Conservation (phyloP, 192 early-diverging fungal species). For the Fimicolochytrium jonesii region DNA sequence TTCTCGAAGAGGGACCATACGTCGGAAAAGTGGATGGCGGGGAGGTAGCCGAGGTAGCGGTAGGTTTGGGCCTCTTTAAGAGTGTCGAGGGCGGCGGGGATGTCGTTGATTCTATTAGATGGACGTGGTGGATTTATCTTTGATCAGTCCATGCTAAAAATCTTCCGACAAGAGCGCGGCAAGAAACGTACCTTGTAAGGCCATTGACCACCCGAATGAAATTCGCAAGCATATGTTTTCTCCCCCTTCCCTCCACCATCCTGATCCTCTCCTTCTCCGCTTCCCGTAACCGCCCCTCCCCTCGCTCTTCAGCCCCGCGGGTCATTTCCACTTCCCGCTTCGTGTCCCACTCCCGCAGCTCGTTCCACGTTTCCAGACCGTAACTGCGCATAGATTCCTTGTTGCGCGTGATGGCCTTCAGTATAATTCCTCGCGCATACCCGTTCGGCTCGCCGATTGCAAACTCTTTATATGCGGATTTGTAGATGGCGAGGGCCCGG, state of each 20-base stretch:
- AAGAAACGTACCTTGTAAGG: constrained; percentile 10
- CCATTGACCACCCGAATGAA: constrained; percentile 24
- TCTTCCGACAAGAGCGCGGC: too few species aligned
- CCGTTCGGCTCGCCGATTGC: constrained; percentile 1
- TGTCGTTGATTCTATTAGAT: constrained; percentile 20
- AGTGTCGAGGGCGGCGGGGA: constrained; percentile 29
- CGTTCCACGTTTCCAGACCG: constrained; percentile 24
- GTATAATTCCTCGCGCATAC: neutral
- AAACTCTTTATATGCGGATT: constrained; percentile 11
- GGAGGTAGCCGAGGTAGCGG: constrained; percentile 36
- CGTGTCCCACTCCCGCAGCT: constrained; percentile 29
- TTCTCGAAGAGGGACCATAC: constrained; percentile 30
- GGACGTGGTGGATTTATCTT: neutral
- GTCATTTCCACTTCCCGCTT: neutral
- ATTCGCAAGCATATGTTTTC: constrained; percentile 7
- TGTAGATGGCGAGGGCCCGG: too few species aligned
- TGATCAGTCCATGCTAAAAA: neutral
- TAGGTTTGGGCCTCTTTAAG: constrained; percentile 30
- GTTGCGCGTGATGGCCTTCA: constrained; percentile 9
- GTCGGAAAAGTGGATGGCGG: constrained; percentile 28
- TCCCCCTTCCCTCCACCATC: constrained; percentile 9
- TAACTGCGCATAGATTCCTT: constrained; percentile 8
- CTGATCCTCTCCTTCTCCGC: constrained; percentile 26
- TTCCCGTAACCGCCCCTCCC: too few species aligned
- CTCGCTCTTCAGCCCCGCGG: neutral